A percentile compares a stretch with the other conserved stretches of the same genome.
Conservation (phyloP, 139 green algal genomes). For the Chlorella sp. region DNA sequence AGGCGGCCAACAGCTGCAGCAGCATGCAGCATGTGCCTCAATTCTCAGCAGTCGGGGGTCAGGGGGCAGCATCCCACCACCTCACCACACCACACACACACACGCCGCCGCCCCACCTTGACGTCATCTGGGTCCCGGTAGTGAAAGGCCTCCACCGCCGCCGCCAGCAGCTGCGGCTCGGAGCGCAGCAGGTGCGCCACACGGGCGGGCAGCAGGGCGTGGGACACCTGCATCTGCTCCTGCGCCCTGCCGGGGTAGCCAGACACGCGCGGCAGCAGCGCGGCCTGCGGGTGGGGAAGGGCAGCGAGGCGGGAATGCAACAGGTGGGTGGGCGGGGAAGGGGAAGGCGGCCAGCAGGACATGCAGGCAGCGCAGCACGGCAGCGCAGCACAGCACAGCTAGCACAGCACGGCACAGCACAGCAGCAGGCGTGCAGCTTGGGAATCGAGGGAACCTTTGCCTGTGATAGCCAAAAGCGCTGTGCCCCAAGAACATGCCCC, state of each 20-base stretch:
- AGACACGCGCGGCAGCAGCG: constrained; percentile 3
- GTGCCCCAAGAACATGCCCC: no score
- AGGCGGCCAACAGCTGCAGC: no score
- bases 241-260: constrained; percentile 45
- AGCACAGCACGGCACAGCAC: not conserved
- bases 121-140: constrained; percentile 56
- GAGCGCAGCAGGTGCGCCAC: constrained; percentile 60
- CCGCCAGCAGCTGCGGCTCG: constrained; percentile 70
- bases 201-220: constrained; percentile 55
- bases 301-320: not conserved
- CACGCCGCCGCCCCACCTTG: constrained; percentile 23
- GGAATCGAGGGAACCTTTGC: no score
- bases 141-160: constrained; percentile 76
- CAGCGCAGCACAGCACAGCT: not conserved
- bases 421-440: not conserved
- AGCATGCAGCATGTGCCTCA: no score
- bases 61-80: no score
- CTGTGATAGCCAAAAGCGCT: no score
- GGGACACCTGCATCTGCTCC: constrained; percentile 51
- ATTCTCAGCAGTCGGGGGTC: no score
- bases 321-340: no score
- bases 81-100: no score
- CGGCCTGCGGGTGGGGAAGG: not conserved
- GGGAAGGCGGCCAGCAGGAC: not conserved
- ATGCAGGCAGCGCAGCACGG: not conserved